Evolutionary conservation across 306 rosid species (phyloP), one percentile per base, ranked within the genome.

Genomic region (Cucurbita maxima): DNA sequence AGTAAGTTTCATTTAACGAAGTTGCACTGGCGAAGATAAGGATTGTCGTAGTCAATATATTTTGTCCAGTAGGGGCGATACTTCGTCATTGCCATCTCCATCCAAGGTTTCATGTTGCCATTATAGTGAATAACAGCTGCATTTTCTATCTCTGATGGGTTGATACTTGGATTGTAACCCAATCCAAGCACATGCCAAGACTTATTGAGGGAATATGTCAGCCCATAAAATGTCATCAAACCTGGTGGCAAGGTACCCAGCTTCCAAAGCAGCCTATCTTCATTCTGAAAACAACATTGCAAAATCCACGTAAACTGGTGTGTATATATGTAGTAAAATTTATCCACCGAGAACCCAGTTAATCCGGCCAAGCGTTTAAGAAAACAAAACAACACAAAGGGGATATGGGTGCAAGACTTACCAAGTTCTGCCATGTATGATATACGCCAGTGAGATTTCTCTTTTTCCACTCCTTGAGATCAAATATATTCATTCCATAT

Each of bases 341-440:
- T n/a, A 38, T 51, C 50, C 60, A 18, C 44, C 3, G 50, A n/a
- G n/a, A 72, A 54, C 36, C 9, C 0, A 50, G 18, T 38, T 34
- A 36, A 34, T 71, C 13, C 10, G n/a, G 30, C 14, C 30, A 12
- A 52, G 25, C n/a, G 48, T 51, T 5, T 15, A 11, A n/a, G 18
- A 20, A 9, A 16, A 34, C 25, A 44, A 40, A 54, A 53, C 1
- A 73, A 8, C 19, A n/a, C 30, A 14, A 43, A 44, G 8, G 8
- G 74, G 60, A 51, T 78, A 79, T 22, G 45, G 43, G 58, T 60
- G 48, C 74, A 70, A 66, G 25, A 79, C 96, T 91, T 83, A 95
- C 99, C 97, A 91, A 83, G 84, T 88, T 95, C 87, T 95, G 99
- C 97, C 99, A 91, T 81, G 81, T 91, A 88, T 95, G 99, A 88